Evolutionary conservation across 208 protist species (phyloP).

Genomic region (Tritrichomonas foetus): DNA sequence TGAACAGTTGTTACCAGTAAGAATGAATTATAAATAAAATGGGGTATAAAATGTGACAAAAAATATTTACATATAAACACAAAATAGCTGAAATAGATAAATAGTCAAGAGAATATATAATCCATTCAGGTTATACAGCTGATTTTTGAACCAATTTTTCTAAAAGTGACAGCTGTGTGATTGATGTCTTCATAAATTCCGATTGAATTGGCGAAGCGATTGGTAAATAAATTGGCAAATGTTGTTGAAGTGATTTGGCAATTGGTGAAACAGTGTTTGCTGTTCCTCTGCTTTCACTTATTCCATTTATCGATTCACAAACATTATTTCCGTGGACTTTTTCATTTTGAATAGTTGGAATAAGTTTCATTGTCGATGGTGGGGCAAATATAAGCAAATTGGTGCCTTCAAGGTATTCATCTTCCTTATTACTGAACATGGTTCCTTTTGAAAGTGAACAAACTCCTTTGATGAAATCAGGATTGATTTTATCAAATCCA

Average conservation of each 20-base stretch:
- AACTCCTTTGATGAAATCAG: not conserved
- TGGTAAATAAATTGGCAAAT: not conserved
- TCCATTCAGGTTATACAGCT: too few species aligned
- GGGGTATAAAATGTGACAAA: too few species aligned
- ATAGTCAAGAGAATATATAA: too few species aligned
- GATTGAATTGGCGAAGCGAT: not conserved
- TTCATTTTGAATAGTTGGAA: not conserved
- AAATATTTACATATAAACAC: too few species aligned
- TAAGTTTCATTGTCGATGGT: not conserved
- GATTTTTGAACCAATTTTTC: too few species aligned
- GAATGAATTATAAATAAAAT: too few species aligned
- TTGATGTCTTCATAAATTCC: too few species aligned
- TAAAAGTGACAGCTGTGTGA: too few species aligned
- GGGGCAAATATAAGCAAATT: not conserved
- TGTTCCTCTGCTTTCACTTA: not conserved
- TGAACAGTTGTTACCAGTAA: too few species aligned
- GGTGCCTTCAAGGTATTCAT: not conserved
- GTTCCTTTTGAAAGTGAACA: not conserved
- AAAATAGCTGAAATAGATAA: too few species aligned
- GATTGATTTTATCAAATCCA: not conserved
- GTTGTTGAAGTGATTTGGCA: not conserved
- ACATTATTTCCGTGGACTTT: not conserved
- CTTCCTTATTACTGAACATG: not conserved
- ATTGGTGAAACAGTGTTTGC: not conserved
- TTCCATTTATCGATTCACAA: not conserved